Evolutionary conservation across 2,329 filamentous ascomycete genomes (phyloP).

Genomic region (Penicillium hesseltinei): DNA sequence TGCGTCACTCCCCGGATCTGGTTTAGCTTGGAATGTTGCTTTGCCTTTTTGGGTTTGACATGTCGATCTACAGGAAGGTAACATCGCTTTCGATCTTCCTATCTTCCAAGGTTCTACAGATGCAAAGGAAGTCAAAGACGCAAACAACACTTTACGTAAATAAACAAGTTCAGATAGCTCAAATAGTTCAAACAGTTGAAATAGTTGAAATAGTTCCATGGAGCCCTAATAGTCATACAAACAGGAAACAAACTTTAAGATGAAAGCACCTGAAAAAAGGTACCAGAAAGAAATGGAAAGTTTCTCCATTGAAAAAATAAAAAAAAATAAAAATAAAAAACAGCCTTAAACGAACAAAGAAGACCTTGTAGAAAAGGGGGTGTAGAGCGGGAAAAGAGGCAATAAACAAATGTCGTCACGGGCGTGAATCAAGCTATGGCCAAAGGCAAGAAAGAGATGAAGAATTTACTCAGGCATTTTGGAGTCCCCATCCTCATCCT

Average conservation of each 20-base stretch:
- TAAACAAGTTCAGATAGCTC: conserved; percentile 14
- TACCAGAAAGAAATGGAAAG: conserved; percentile 10
- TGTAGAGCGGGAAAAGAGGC: conserved; percentile 3
- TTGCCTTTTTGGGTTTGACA: conserved; percentile 23
- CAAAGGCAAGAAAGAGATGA: not conserved
- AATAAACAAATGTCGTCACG: conserved; percentile 19
- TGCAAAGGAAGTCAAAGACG: conserved; percentile 11
- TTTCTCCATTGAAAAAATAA: not conserved
- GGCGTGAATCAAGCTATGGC: conserved; percentile 15
- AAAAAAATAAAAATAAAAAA: not conserved
- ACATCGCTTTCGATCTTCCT: not conserved
- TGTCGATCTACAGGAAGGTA: conserved; percentile 15
- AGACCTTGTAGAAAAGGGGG: not conserved
- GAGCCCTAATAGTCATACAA: conserved; percentile 22
- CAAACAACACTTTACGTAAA: conserved; percentile 23
- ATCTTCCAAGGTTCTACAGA: not conserved
- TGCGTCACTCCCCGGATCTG: conserved; percentile 28
- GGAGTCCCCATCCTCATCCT: conserved; percentile 37
- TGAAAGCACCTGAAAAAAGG: conserved; percentile 7
- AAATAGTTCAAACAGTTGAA: not conserved
- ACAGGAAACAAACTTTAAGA: conserved; percentile 8
- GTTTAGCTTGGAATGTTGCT: conserved; percentile 26
- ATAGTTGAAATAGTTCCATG: not conserved
- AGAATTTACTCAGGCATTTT: conserved; percentile 33
- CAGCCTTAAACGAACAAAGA: not conserved